A percentile compares a stretch with the other conserved stretches of the same genome.
phyloP scores from a whole-genome alignment of 148 eudicot genomes.

The Rhododendron ferrugineum region DNA sequence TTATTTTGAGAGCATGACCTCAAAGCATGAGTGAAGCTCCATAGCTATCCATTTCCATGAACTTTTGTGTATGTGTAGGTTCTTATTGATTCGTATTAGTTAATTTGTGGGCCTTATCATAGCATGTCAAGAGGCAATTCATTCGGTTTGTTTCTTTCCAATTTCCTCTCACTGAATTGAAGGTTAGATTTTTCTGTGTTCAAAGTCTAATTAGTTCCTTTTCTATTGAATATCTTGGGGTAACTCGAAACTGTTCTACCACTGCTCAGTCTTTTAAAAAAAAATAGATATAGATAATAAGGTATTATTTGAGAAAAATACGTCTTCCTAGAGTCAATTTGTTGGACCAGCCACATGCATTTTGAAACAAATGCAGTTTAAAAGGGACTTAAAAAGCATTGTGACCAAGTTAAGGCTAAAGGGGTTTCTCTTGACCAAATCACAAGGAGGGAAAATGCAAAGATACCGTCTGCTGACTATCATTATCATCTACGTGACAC shows the following conservation, averaged over 20 bases:
- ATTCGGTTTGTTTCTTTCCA: background rate
- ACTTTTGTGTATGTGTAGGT: background rate
- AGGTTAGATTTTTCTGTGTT: background rate
- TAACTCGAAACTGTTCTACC: background rate
- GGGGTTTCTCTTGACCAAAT: too few relatives aligned
- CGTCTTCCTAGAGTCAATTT: background rate
- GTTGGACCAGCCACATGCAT: background rate
- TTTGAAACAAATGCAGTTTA: too few relatives aligned
- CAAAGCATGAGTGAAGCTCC: constrained; percentile 37
- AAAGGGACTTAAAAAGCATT: too few relatives aligned
- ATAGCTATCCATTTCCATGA: background rate
- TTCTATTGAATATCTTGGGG: background rate
- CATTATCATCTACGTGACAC: too few relatives aligned
- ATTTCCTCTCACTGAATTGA: background rate
- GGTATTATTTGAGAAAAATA: too few relatives aligned
- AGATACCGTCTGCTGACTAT: too few relatives aligned
- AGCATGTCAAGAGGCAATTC: background rate
- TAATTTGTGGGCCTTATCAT: background rate
- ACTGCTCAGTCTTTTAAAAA: too few relatives aligned
- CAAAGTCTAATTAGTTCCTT: background rate
- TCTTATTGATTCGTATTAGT: background rate
- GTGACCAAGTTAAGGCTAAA: too few relatives aligned
- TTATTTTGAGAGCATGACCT: constrained; percentile 28
- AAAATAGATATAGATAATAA: too few relatives aligned
- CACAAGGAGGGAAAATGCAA: too few relatives aligned